Evolutionary conservation across 2,329 filamentous ascomycete genomes (phyloP), one percentile per base, ranked within the genome.

Genomic region (Aspergillus carbonarius): DNA sequence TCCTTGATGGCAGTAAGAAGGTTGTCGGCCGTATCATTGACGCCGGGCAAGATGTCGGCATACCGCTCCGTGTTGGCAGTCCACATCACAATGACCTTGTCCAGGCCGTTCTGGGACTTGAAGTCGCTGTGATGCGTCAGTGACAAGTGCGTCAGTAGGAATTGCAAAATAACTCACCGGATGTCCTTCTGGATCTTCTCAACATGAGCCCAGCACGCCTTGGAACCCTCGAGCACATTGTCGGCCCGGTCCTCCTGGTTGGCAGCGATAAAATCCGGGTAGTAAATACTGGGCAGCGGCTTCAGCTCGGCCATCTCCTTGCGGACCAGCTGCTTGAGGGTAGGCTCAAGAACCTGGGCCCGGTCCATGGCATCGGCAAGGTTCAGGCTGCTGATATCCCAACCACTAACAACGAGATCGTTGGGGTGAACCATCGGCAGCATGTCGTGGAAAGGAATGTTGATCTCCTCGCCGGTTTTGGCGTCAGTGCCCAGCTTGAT

Each of bases 61-160:
- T 92, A 99, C 64, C 95, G 92, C 81, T 99, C 95, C 12, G 95
- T 99, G 83, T 99, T 99, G 78, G 95, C 95, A 59, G 95, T 98
- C 95, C 95, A 99, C 78, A 95, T 90, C 61, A 99, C 88, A 72
- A 99, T 92, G 73, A 99, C 89, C 83, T 96, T 97, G 83, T 98
- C 93, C 34, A 99, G 86, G 60, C 77, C 81, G 74, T 98, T 91
- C 70, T 84, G 80, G 62, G 86, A 80, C 84, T 98, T 98, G 86
- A 99, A 99, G 64, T 96, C 87, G 66, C 90, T 89, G 59, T 55
- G 49, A 25, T 9, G 13, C 20, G 65, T 63, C 64, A 61, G 37
- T 7, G 27, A 15, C 9, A 25, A 30, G 10, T 34, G 27, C 10
- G 4, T 23, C 3, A 57, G 44, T 18, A 8, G 5, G 3, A 13